Base-by-base conservation (phyloP, 176 grass and related monocot species). In the Oryza rufipogon region DNA sequence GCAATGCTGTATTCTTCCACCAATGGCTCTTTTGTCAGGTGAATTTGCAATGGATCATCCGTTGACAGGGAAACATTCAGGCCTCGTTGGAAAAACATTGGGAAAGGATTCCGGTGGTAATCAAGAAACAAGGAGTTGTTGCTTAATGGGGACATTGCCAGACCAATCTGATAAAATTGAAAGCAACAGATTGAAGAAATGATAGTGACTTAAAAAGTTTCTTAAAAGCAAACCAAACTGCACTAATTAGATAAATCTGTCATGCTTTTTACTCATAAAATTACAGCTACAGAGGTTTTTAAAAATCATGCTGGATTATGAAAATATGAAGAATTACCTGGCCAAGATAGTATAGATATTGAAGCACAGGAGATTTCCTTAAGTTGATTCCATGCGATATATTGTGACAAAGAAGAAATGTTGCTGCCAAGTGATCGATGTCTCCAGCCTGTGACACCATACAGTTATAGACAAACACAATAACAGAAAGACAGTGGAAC, bases 1-100 rank as follows among this genome's bases (percentile, higher is more conserved):
- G 96, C 96, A 76, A 99, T 99, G 71, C 96, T 99, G 91, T 99
- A 99, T 91, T 99, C 96, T 89, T 99, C 96, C 48, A 99, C 96
- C 66, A 99, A 87, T 83, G 96, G 96, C 75, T 99, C 96, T 85
- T 99, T 99, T 74, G 96, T 99, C 70, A 99, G 88, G 78, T 96
- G 96, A 85, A 99, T 99, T 94, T 99, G 96, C 96, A 99, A 87
- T 46, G 96, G 96, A 87, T 99, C 96, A 87, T 99, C 96, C 34
- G 96, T 99, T 64, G 96, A 99, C 32, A 99, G 77, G 1, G 96
- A 99, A 28, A 99, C 86, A 88, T 99, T 99, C 66, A 99, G 81
- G 20, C 96, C 96, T 79, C 96, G 81, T 78, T 82, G 88, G 86
- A 99, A 96, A 89, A 99, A 99, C 14, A 80, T 87, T 19, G 89